A percentile compares a stretch with the other conserved stretches of the same genome.
Evolutionary conservation across 2,329 filamentous ascomycete genomes (phyloP).

Genomic region (Dactylellina leptospora): DNA sequence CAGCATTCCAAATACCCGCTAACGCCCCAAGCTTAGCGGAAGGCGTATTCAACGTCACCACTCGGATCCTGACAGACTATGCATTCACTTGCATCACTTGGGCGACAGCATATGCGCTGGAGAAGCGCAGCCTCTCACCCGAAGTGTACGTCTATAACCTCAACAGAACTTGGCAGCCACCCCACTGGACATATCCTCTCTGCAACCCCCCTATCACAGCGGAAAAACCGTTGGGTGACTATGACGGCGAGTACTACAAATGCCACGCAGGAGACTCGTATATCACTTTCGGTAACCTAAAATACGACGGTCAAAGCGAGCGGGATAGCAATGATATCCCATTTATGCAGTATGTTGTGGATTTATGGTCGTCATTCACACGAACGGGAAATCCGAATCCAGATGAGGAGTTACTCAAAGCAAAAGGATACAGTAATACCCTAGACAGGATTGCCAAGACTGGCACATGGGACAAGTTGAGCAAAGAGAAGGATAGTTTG

Average conservation of each 20-base stretch:
- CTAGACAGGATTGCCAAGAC: slow-evolving; percentile 56
- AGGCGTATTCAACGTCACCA: slow-evolving; percentile 59
- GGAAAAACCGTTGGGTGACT: slow-evolving; percentile 59
- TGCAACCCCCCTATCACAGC: slow-evolving; percentile 58
- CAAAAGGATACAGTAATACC: slow-evolving; percentile 58
- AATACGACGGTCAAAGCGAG: slow-evolving; percentile 58
- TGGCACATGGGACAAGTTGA: slow-evolving; percentile 57
- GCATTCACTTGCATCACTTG: slow-evolving; percentile 60
- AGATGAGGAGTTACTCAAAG: slow-evolving; percentile 57
- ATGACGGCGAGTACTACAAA: slow-evolving; percentile 61
- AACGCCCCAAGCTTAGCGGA: slow-evolving; percentile 37
- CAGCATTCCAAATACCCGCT: slow-evolving; percentile 27
- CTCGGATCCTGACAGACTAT: slow-evolving; percentile 59
- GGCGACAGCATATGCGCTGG: slow-evolving; percentile 59
- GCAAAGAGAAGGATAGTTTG: not conserved
- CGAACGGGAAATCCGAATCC: slow-evolving; percentile 59
- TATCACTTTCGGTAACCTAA: slow-evolving; percentile 60
- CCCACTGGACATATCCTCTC: slow-evolving; percentile 57
- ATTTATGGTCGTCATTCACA: slow-evolving; percentile 60
- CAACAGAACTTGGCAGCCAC: slow-evolving; percentile 61
- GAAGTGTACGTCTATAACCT: slow-evolving; percentile 60
- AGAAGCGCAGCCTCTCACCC: slow-evolving; percentile 57
- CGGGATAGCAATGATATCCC: slow-evolving; percentile 59
- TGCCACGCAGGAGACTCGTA: slow-evolving; percentile 62
- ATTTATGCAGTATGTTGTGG: slow-evolving; percentile 59